Conservation (phyloP, 768 basidiomycete species). For the Tulasnella sp. region DNA sequence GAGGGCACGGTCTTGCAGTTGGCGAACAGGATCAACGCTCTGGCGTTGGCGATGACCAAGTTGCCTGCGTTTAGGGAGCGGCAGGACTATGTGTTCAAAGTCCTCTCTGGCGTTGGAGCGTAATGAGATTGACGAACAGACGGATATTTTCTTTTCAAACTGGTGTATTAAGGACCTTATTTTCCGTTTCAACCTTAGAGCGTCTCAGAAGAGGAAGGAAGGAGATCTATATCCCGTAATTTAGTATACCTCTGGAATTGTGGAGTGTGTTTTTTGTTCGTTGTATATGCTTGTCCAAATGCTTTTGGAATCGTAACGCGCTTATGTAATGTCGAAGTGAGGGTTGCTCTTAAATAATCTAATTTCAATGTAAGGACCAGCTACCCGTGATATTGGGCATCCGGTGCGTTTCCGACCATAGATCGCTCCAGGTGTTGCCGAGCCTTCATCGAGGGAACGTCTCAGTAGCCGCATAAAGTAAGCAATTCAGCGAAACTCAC, state of each 20-base stretch:
- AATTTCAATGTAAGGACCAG: background rate
- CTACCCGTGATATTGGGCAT: background rate
- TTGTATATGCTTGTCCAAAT: background rate
- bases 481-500: background rate
- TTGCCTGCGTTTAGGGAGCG: conserved; percentile 49
- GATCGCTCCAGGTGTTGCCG: background rate
- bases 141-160: background rate
- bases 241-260: background rate
- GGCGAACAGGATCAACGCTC: conserved; percentile 62
- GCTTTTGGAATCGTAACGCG: too few species aligned
- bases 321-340: background rate
- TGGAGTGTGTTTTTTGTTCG: background rate
- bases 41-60: conserved; percentile 59
- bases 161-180: too few species aligned
- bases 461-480: too few species aligned
- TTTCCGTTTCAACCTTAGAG: too few species aligned
- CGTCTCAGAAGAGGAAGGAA: too few species aligned
- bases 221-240: background rate
- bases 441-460: background rate
- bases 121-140: background rate
- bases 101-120: conserved; percentile 14
- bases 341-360: background rate
- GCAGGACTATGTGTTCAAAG: conserved; percentile 26
- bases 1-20: conserved; percentile 59
- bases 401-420: background rate